Percentiles rank a stretch among this genome's conserved stretches.
Conservation (phyloP, 169 alveolate genomes). For the Eimeria acervulina region DNA sequence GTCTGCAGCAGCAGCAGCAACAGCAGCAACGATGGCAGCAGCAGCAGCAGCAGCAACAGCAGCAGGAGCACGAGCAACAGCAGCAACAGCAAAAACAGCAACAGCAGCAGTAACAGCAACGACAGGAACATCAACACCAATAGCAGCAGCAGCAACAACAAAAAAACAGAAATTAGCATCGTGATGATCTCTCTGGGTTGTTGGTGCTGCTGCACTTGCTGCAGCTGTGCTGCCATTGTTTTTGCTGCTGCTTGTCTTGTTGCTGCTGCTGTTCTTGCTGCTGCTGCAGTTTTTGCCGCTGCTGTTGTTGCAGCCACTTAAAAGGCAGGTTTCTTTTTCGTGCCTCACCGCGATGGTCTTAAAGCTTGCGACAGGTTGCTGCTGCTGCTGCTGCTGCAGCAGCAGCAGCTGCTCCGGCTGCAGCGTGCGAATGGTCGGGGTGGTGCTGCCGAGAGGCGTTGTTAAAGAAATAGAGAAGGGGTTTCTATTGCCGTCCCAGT, state of each 20-base stretch:
- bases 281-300: constrained; percentile 49
- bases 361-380: background rate
- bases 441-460: background rate
- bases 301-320: constrained; percentile 18
- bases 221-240: background rate
- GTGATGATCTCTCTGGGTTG: background rate
- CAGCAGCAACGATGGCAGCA: constrained; percentile 26
- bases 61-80: background rate
- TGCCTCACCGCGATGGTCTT: constrained; percentile 11
- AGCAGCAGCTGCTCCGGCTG: constrained; percentile 66
- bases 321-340: background rate
- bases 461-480: background rate
- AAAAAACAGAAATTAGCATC: too few relatives aligned
- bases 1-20: constrained; percentile 46
- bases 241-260: background rate
- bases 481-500: background rate
- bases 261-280: constrained; percentile 20
- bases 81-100: background rate
- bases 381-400: constrained; percentile 45
- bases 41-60: constrained; percentile 20
- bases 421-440: background rate
- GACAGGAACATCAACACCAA: background rate
- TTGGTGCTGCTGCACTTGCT: background rate
- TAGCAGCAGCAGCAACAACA: too few relatives aligned
- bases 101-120: background rate